A percentile compares a stretch with the other conserved stretches of the same genome.
phyloP scores from a whole-genome alignment of 441 rosid genomes.

The Jatropha podagrica region DNA sequence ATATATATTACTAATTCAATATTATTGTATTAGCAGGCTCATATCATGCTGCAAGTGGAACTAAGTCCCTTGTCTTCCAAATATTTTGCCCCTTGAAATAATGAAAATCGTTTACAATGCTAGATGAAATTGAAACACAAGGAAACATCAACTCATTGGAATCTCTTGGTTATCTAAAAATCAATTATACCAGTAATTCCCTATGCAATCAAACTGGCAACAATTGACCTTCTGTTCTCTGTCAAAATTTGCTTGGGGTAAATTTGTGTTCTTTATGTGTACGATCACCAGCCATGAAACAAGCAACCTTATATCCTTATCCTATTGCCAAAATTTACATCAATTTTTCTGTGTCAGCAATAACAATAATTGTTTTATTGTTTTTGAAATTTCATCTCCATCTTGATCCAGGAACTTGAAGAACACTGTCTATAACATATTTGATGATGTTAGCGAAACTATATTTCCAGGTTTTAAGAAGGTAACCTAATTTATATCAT shows the following conservation, averaged over 20 bases:
- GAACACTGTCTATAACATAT: constrained; percentile 60
- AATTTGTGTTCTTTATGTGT: not conserved
- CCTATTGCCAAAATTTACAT: not conserved
- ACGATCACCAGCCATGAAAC: not conserved
- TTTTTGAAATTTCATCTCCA: constrained; percentile 1
- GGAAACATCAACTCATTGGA: not conserved
- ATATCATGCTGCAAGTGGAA: constrained; percentile 6
- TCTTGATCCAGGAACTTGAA: constrained; percentile 65
- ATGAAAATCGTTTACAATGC: not conserved
- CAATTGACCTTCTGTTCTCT: not conserved
- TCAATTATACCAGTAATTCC: not conserved
- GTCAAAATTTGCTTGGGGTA: not conserved
- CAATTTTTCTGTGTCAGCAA: not conserved
- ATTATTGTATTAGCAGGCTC: not conserved
- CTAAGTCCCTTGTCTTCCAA: not conserved
- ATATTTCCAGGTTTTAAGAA: constrained; percentile 79
- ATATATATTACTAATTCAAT: not conserved
- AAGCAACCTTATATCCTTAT: not conserved
- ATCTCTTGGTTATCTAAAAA: not conserved
- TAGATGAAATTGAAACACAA: constrained; percentile 2
- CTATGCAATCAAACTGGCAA: not conserved
- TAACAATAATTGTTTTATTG: not conserved
- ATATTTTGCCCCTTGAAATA: not conserved
- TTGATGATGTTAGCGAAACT: constrained; percentile 56
- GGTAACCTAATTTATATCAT: constrained; percentile 40